Evolutionary conservation across 441 rosid genomes (phyloP).

Genomic region (Omphalea diandra): DNA sequence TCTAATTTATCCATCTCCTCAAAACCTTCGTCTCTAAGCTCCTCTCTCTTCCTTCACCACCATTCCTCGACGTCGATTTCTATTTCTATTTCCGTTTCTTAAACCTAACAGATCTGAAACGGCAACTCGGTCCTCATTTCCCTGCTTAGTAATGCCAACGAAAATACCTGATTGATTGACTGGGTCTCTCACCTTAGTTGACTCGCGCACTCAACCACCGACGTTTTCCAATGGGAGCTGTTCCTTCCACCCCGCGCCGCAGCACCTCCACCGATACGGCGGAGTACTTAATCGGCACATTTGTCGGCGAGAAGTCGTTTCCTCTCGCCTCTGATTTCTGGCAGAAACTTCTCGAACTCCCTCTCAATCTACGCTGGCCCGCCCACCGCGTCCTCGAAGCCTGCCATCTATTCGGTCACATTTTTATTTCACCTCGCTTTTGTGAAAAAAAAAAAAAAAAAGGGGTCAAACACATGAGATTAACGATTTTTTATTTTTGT

Average conservation of each 20-base stretch:
- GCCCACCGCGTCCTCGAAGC: conserved; percentile 68
- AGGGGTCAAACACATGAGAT: too few species aligned
- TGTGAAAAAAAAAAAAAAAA: too few species aligned
- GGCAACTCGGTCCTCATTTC: conserved; percentile 16
- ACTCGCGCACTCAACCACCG: conserved; percentile 27
- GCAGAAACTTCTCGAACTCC: conserved; percentile 90
- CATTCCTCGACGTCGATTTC: not conserved
- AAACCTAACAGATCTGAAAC: conserved; percentile 26
- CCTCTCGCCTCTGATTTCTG: conserved; percentile 90
- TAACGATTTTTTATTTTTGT: too few species aligned
- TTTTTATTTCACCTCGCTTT: too few species aligned
- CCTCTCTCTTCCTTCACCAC: not conserved
- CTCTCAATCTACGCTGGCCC: conserved; percentile 74
- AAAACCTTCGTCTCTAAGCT: conserved; percentile 52
- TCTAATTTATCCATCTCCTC: conserved; percentile 16
- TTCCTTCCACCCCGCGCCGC: conserved; percentile 90
- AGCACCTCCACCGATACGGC: conserved; percentile 50
- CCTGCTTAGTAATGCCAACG: conserved; percentile 47
- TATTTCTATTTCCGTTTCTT: conserved; percentile 1
- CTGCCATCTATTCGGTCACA: conserved; percentile 74
- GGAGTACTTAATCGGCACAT: conserved; percentile 69
- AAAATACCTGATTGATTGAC: conserved; percentile 39
- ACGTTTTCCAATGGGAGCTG: conserved; percentile 65
- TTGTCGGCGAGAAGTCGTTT: conserved; percentile 89
- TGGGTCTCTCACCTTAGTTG: conserved; percentile 39